Percentiles rank a stretch among this genome's conserved stretches.
These are phyloP conservation scores for Septoria petroselini DNA, from an alignment of 2,329 filamentous ascomycete genomes.

Conservation along the genomic window DNA sequence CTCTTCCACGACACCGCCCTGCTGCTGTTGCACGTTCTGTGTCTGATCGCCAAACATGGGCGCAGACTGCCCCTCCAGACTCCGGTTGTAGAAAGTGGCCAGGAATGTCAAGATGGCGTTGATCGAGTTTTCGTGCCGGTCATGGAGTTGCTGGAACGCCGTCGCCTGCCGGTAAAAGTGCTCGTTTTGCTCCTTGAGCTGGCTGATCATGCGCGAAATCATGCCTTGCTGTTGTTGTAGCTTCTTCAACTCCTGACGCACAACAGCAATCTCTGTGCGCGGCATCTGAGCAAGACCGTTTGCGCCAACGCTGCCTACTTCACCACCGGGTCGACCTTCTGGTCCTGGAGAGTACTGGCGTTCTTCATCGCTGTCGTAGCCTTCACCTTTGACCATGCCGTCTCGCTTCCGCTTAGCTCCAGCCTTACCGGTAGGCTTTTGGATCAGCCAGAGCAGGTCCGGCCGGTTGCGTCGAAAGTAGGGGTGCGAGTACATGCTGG, in stretches of 20 bases:
- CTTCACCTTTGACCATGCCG: slow-evolving; percentile 59
- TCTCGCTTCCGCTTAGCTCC: slow-evolving; percentile 49
- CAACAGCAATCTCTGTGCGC: slow-evolving; percentile 70
- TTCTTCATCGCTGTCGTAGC: slow-evolving; percentile 71
- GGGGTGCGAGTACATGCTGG: slow-evolving; percentile 95
- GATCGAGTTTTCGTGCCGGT: slow-evolving; percentile 96
- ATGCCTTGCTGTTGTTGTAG: slow-evolving; percentile 82
- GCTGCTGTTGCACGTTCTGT: slow-evolving; percentile 40
- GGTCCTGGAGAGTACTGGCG: slow-evolving; percentile 32
- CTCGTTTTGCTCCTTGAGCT: slow-evolving; percentile 80
- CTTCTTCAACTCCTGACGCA: slow-evolving; percentile 76
- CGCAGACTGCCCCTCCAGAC: slow-evolving; percentile 75
- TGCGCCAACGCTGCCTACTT: slow-evolving; percentile 39
- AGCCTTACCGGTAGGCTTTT: slow-evolving; percentile 78
- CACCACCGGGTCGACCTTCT: slow-evolving; percentile 27
- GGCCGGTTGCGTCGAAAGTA: slow-evolving; percentile 93
- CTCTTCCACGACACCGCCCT: slow-evolving; percentile 62
- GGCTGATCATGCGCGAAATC: slow-evolving; percentile 77
- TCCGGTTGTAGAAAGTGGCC: slow-evolving; percentile 93
- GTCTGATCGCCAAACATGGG: slow-evolving; percentile 67
- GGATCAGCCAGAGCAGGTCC: slow-evolving; percentile 91
- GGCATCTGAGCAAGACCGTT: slow-evolving; percentile 54
- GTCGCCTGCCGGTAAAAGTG: slow-evolving; percentile 83
- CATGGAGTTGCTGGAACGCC: slow-evolving; percentile 85
- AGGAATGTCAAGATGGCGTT: slow-evolving; percentile 98